A percentile compares a stretch with the other conserved stretches of the same genome.
Evolutionary conservation across 768 basidiomycete genomes (phyloP).

Genomic region (Gyrodon lividus): DNA sequence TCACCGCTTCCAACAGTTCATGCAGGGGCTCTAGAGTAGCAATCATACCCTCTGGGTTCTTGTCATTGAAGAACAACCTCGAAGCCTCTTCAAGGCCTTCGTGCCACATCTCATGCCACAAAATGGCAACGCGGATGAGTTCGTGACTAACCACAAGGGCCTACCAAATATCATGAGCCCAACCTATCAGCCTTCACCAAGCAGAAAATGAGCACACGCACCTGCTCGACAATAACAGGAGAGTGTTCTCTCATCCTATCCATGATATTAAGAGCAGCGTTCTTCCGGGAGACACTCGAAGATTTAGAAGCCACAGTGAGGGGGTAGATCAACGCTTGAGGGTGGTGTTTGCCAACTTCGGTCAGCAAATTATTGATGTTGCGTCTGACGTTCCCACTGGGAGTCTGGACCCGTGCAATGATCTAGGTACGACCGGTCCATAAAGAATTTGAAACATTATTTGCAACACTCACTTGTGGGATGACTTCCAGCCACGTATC

Average conservation of each 20-base stretch:
- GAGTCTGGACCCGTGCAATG: slow-evolving; percentile 97
- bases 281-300: slow-evolving; percentile 76
- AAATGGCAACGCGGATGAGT: slow-evolving; percentile 93
- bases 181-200: background rate
- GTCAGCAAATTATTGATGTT: slow-evolving; percentile 87
- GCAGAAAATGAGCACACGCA: slow-evolving; percentile 26
- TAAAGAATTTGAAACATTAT: background rate
- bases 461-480: slow-evolving; percentile 67
- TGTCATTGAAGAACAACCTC: slow-evolving; percentile 92
- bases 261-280: slow-evolving; percentile 86
- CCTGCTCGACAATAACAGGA: slow-evolving; percentile 82
- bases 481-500: slow-evolving; percentile 99
- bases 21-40: slow-evolving; percentile 89
- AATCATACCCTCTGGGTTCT: slow-evolving; percentile 97
- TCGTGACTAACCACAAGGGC: slow-evolving; percentile 90
- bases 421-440: slow-evolving; percentile 51
- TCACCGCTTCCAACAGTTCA: slow-evolving; percentile 82
- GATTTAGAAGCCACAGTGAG: slow-evolving; percentile 97
- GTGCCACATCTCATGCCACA: slow-evolving; percentile 99
- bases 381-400: slow-evolving; percentile 78
- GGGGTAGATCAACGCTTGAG: slow-evolving; percentile 94
- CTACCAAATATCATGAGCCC: slow-evolving; percentile 34
- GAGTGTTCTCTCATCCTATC: slow-evolving; percentile 93
- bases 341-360: slow-evolving; percentile 94
- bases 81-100: slow-evolving; percentile 98